Percentiles rank a stretch among this genome's conserved stretches.
Evolutionary conservation across 108 stramenopile genomes (phyloP).

Genomic region (Nitzschia sp.): DNA sequence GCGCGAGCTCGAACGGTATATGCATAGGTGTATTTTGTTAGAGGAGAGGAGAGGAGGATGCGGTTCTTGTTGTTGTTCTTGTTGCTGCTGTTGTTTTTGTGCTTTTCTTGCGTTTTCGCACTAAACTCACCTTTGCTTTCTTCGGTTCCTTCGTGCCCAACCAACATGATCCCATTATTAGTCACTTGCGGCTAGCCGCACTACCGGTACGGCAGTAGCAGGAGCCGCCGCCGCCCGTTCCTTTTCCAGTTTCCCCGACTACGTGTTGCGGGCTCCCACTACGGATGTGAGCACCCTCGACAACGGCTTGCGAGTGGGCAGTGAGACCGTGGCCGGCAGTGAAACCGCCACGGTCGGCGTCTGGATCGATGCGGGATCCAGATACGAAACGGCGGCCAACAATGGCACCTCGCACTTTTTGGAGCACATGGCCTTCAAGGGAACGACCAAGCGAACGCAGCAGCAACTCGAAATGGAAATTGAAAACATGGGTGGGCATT

Average conservation of each 20-base stretch:
- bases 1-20: not conserved
- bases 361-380: conserved; percentile 88
- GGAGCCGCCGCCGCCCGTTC: conserved; percentile 5
- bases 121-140: not conserved
- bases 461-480: conserved; percentile 96
- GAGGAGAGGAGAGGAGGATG: not conserved
- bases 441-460: conserved; percentile 89
- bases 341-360: conserved; percentile 89
- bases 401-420: conserved; percentile 99
- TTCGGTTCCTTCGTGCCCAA: no score
- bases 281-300: conserved; percentile 85
- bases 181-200: no score
- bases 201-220: no score
- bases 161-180: no score
- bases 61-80: not conserved
- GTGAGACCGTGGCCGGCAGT: conserved; percentile 77
- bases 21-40: no score
- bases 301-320: conserved; percentile 89
- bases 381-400: conserved; percentile 96
- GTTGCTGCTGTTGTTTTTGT: not conserved
- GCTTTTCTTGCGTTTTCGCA: not conserved
- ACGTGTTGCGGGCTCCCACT: conserved; percentile 82
- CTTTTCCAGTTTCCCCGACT: conserved; percentile 60
- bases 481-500: conserved; percentile 99
- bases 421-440: conserved; percentile 99